Evolutionary conservation across 148 eudicot species (phyloP), one percentile per base, ranked within the genome.

Genomic region (Diospyros lotus): DNA sequence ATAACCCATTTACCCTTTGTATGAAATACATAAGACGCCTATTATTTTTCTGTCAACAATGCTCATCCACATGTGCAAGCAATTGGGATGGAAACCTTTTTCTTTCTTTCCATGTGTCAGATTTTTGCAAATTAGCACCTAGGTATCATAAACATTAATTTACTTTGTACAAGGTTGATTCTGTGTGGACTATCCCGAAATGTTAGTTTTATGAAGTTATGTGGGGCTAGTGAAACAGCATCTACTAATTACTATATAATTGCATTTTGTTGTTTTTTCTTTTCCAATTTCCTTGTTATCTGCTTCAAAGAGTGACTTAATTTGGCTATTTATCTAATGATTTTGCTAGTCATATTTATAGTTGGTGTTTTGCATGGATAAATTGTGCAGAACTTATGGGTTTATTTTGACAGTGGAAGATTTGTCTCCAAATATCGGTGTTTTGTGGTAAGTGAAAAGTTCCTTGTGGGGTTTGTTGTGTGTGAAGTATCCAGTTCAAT

Each of bases 361-460:
- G 9, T 39, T 66, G 13, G 46, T 51, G 44, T 58, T 70, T 28
- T 69, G 64, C 38, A 38, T 77, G 79, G 73, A 62, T 71, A 2
- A 17, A 68, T 78, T 75, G 59, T 82, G 80, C 96, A 92, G 97
- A 82, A 92, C 97, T 44, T 90, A 89, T 80, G 97, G 98, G 58
- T 92, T 92, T 82, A 89, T 92, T 82, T 87, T 95, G 82, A 86
- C 91, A n/a, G 94, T 92, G 72, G 83, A 92, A 81, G 98, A 95
- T 79, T 83, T 95, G 69, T 88, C 97, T 77, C 98, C 98, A 52
- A 95, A 95, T 79, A 89, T 94, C 62, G 98, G 98, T 70, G 92
- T 92, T 73, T 75, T 90, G 78, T 94, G 97, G 98, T 94, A 80
- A 85, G 95, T 85, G 41, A 4, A 51, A 50, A 53, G 28, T 76